Conservation (phyloP, 768 basidiomycete genomes). For the Russula sp. region DNA sequence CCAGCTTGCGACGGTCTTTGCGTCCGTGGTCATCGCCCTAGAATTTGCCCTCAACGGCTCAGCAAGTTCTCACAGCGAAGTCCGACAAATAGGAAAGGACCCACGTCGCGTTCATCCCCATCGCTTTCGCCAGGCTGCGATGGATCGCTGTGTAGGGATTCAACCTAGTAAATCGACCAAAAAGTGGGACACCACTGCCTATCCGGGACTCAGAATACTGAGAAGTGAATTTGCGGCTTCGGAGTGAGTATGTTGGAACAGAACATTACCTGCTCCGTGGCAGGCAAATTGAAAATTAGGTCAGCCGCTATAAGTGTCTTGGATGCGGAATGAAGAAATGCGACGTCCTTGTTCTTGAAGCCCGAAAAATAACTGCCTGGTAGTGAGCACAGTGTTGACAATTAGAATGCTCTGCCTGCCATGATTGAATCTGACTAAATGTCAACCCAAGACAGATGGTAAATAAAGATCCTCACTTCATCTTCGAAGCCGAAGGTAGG, state of each 20-base stretch:
- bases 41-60: background rate
- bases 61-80: background rate
- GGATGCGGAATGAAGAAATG: conserved; percentile 67
- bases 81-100: background rate
- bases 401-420: conserved; percentile 17
- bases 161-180: background rate
- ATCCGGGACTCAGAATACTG: background rate
- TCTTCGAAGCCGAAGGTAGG: conserved; percentile 75
- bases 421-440: conserved; percentile 26
- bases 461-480: conserved; percentile 36
- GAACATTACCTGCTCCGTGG: conserved; percentile 55
- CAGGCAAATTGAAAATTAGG: conserved; percentile 74
- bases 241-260: background rate
- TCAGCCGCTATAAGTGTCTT: conserved; percentile 77
- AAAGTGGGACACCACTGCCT: conserved; percentile 3
- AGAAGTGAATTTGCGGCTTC: background rate
- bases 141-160: conserved; percentile 2
- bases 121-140: background rate
- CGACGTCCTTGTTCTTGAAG: conserved; percentile 71
- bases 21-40: conserved; percentile 55
- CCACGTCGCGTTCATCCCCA: conserved; percentile 6
- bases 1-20: conserved; percentile 60
- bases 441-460: background rate
- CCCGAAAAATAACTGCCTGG: conserved; percentile 56
- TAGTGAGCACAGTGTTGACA: background rate